Conservation (phyloP, 2,329 filamentous ascomycete species). For the Monosporascus sp. region DNA sequence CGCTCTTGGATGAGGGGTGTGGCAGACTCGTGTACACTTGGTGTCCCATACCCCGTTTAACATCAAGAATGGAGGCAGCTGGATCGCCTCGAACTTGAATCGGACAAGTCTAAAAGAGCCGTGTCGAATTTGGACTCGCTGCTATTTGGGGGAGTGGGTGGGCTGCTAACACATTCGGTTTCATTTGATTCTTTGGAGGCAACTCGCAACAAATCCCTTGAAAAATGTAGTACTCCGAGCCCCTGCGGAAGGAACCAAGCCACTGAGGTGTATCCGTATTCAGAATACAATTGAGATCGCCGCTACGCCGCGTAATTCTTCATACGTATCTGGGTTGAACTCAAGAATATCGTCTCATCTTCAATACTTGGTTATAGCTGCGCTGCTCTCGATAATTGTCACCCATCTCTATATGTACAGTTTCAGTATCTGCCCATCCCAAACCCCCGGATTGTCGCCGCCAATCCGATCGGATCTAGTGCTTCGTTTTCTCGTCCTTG, state of each 20-base stretch:
- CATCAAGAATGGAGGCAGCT: no score
- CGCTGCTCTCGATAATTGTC: constrained; percentile 14
- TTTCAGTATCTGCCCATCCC: constrained; percentile 16
- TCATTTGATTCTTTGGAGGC: not conserved
- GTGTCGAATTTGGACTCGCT: constrained; percentile 6
- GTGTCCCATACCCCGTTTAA: no score
- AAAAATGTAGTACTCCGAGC: constrained; percentile 1
- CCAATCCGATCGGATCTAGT: constrained; percentile 26
- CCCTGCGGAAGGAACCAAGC: not conserved
- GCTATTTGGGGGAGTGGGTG: constrained; percentile 8
- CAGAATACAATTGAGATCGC: constrained; percentile 12
- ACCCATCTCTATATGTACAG: constrained; percentile 25
- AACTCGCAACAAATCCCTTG: constrained; percentile 10
- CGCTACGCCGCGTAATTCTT: constrained; percentile 1
- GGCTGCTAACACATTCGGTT: constrained; percentile 4
- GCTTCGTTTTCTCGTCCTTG: constrained; percentile 36
- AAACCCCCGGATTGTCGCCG: constrained; percentile 6
- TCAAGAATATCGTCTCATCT: not conserved
- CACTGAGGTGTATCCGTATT: not conserved
- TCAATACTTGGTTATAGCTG: constrained; percentile 9
- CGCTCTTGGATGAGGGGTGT: no score
- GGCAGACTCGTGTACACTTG: no score
- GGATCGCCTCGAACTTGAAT: no score
- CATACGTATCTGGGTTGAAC: not conserved
- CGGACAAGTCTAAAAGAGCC: constrained; percentile 1